Conservation (phyloP, 2,329 filamentous ascomycete genomes). For the Aspergillus ochraceoroseus region DNA sequence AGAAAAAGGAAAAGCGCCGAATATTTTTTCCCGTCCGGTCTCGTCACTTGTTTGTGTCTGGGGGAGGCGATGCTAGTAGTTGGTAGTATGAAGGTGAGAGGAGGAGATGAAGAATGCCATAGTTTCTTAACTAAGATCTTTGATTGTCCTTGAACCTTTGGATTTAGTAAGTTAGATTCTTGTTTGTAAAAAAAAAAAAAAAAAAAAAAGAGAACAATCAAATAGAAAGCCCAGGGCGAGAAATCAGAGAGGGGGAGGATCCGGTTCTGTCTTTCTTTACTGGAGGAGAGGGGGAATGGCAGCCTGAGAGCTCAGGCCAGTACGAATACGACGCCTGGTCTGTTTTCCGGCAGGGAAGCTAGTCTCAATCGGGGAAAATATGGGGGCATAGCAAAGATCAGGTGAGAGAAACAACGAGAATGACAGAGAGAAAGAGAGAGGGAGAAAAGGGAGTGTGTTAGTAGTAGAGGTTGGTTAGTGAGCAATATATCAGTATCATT, state of each 20-base stretch:
- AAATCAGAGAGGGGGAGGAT: constrained; percentile 2
- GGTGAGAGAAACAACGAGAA: constrained; percentile 1
- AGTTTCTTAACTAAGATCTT: constrained; percentile 3
- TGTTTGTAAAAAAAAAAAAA: constrained; percentile 7
- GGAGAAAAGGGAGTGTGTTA: not conserved
- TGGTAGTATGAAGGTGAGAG: no score
- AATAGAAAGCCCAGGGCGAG: not conserved
- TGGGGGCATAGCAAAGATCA: constrained; percentile 9
- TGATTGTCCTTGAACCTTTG: not conserved
- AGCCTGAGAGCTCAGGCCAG: not conserved
- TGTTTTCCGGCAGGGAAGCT: not conserved
- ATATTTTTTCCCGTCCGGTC: constrained; percentile 15
- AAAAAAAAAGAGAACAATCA: constrained; percentile 3
- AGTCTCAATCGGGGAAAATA: constrained; percentile 6
- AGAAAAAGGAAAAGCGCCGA: constrained; percentile 16
- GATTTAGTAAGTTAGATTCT: constrained; percentile 6
- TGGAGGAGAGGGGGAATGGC: constrained; percentile 1
- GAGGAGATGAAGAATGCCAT: no score
- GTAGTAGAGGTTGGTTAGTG: not conserved
- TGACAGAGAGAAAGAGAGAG: not conserved
- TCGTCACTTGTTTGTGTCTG: no score
- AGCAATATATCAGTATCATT: not conserved
- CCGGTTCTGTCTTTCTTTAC: no score
- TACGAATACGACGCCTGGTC: constrained; percentile 6
- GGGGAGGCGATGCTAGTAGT: constrained; percentile 9